phyloP scores from a whole-genome alignment of 2,329 filamentous ascomycete genomes.

The Cladophialophora exuberans region DNA sequence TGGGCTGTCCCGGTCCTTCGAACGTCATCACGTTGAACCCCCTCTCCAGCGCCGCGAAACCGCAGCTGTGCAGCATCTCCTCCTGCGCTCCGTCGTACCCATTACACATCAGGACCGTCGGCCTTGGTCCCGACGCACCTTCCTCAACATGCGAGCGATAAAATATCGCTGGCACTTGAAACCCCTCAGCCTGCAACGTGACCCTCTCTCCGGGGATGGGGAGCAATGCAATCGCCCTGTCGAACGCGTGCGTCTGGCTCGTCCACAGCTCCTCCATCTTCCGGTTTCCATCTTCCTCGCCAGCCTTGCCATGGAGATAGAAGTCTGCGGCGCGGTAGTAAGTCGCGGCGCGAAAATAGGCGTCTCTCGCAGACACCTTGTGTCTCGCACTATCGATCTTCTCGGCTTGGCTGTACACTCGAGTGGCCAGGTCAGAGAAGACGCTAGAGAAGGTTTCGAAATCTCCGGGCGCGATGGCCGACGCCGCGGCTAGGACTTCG shows the following conservation, averaged over 20 bases:
- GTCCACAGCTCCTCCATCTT: conserved; percentile 44
- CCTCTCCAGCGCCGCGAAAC: conserved; percentile 40
- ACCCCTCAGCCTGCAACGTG: conserved; percentile 36
- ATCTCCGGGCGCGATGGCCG: too few relatives aligned
- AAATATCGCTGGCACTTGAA: conserved; percentile 44
- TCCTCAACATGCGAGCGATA: too few relatives aligned
- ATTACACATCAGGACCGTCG: conserved; percentile 32
- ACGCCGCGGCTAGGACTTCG: too few relatives aligned
- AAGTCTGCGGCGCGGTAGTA: conserved; percentile 51
- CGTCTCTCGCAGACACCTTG: too few relatives aligned
- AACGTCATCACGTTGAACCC: conserved; percentile 50
- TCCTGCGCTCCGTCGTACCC: conserved; percentile 51
- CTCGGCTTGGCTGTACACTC: too few relatives aligned
- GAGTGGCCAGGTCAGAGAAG: too few relatives aligned
- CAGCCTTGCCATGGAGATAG: conserved; percentile 49
- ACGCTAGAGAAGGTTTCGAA: too few relatives aligned
- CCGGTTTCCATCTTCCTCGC: too few relatives aligned
- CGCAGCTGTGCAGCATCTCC: conserved; percentile 45
- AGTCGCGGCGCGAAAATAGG: conserved; percentile 43
- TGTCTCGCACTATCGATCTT: too few relatives aligned
- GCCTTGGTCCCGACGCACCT: conserved; percentile 16
- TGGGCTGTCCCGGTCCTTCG: conserved; percentile 50
- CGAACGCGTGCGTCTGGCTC: conserved; percentile 42
- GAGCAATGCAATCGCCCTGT: conserved; percentile 44
- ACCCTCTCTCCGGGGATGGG: conserved; percentile 43